Percentiles rank a stretch among this genome's conserved stretches.
phyloP scores from a whole-genome alignment of 2,329 filamentous ascomycete genomes.

The Aureobasidium pullulans region DNA sequence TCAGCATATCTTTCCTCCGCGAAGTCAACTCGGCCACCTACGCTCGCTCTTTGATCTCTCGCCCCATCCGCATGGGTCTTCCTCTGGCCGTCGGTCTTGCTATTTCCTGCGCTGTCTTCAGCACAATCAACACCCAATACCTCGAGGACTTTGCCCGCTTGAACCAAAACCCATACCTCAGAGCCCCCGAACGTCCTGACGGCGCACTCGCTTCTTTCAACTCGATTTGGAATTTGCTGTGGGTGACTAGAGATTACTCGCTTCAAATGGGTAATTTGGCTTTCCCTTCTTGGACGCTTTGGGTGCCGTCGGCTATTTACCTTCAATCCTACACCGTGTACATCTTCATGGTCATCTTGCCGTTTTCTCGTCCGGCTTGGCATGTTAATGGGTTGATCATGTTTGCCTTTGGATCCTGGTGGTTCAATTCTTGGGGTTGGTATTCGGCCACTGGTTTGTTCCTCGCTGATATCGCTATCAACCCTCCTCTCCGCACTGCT shows the following conservation, averaged over 20 bases:
- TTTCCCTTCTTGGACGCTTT: conserved; percentile 38
- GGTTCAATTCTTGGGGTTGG: conserved; percentile 43
- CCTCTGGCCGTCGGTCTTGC: conserved; percentile 35
- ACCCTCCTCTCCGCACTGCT: conserved; percentile 32
- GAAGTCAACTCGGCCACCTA: conserved; percentile 29
- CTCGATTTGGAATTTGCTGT: conserved; percentile 40
- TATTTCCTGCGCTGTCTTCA: conserved; percentile 32
- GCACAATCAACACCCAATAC: conserved; percentile 25
- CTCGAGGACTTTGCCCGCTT: conserved; percentile 20
- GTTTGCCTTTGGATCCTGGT: conserved; percentile 39
- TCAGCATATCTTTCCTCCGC: conserved; percentile 36
- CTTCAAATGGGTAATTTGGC: conserved; percentile 33
- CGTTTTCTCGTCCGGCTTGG: conserved; percentile 35
- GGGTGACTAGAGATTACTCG: conserved; percentile 32
- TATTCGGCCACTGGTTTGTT: conserved; percentile 36
- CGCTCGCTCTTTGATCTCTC: conserved; percentile 35
- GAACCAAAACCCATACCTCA: not conserved
- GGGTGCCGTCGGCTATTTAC: conserved; percentile 37
- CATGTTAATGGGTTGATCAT: conserved; percentile 31
- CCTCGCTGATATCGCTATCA: conserved; percentile 35
- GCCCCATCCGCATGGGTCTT: conserved; percentile 36
- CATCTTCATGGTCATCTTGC: conserved; percentile 40
- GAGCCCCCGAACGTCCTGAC: not conserved
- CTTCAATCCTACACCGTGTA: conserved; percentile 42
- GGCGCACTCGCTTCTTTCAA: conserved; percentile 29